These are phyloP conservation scores for Acorus calamus DNA, from an alignment of 106 monocot species.

Conservation along the genomic window DNA sequence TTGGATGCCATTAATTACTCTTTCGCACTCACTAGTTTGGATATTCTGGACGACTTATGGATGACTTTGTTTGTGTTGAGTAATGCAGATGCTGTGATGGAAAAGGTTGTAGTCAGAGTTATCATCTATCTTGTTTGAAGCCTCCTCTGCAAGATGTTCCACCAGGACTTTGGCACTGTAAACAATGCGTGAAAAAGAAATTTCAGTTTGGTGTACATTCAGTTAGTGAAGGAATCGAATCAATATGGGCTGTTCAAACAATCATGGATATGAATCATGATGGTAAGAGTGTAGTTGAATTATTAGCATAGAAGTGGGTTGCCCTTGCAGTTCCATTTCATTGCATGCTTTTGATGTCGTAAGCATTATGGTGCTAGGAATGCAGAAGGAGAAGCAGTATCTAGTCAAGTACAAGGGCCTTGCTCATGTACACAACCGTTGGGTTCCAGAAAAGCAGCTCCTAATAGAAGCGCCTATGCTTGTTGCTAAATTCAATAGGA, in stretches of 20 bases:
- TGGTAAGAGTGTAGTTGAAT: conserved; percentile 1
- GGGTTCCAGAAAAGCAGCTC: conserved; percentile 64
- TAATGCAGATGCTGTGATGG: conserved; percentile 54
- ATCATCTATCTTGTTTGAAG: conserved; percentile 67
- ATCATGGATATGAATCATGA: conserved; percentile 14
- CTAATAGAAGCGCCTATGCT: conserved; percentile 42
- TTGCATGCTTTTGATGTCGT: conserved; percentile 9
- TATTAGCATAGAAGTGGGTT: not conserved
- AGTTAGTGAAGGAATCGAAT: conserved; percentile 59
- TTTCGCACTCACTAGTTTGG: not conserved
- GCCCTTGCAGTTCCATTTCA: not conserved
- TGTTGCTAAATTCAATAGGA: conserved; percentile 43
- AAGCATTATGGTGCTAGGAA: conserved; percentile 18
- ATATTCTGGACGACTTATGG: not conserved
- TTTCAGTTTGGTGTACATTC: conserved; percentile 45
- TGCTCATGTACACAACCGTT: conserved; percentile 74
- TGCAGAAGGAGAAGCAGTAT: conserved; percentile 43
- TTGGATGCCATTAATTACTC: not conserved
- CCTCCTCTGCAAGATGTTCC: conserved; percentile 35
- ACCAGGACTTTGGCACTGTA: conserved; percentile 55
- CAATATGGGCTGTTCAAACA: conserved; percentile 47
- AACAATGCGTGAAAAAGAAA: conserved; percentile 47
- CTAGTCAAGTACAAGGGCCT: conserved; percentile 73
- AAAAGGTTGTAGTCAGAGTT: conserved; percentile 53
- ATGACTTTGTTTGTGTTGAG: too few relatives aligned